Percentiles rank a stretch among this genome's conserved stretches.
Evolutionary conservation across 306 rosid species (phyloP).

Genomic region (Cucumis cinereus): DNA sequence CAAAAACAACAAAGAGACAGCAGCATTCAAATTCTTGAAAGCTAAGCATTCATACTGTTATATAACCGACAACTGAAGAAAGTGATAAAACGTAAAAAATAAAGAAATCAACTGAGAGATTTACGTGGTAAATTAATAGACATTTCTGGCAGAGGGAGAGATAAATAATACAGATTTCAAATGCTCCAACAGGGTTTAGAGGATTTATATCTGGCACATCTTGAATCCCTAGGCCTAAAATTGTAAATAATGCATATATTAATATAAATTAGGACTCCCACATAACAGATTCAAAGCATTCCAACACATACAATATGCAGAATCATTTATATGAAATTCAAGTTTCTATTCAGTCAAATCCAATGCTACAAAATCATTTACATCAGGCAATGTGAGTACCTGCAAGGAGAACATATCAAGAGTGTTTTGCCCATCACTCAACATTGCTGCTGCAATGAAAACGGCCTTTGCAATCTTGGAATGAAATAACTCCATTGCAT

Average conservation of each 20-base stretch:
- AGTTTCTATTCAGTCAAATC: not conserved
- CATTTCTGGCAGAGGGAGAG: no score
- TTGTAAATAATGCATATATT: no score
- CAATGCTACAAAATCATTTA: not conserved
- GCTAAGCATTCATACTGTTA: not conserved
- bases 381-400: constrained; percentile 29
- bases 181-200: no score
- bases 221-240: no score
- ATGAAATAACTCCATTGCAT: constrained; percentile 78
- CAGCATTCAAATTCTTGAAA: not conserved
- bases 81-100: no score
- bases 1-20: not conserved
- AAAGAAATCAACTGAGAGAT: no score
- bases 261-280: no score
- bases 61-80: no score
- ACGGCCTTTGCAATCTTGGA: constrained; percentile 70
- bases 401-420: constrained; percentile 79
- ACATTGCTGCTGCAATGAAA: constrained; percentile 86
- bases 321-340: not conserved
- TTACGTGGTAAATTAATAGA: no score
- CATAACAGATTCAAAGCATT: no score
- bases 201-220: no score
- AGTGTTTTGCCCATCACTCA: constrained; percentile 64
- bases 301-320: not conserved
- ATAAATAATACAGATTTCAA: no score